Percentiles rank a stretch among this genome's conserved stretches.
Evolutionary conservation across 2,329 filamentous ascomycete species (phyloP).

Genomic region (Tolypocladium ovalisporum): DNA sequence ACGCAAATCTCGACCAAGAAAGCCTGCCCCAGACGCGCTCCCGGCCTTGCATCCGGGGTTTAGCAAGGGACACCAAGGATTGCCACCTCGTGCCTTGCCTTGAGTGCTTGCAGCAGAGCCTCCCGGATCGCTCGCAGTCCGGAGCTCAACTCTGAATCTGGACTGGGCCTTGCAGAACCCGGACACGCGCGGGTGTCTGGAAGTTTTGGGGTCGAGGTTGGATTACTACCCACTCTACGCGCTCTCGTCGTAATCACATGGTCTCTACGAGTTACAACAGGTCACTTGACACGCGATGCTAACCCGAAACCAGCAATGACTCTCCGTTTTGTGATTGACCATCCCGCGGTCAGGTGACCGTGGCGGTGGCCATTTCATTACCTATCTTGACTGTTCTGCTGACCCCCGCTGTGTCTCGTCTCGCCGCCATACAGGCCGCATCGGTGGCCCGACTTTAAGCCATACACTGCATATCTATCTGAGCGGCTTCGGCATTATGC

Average conservation of each 20-base stretch:
- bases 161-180: background rate
- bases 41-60: no score
- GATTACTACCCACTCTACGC: background rate
- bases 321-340: background rate
- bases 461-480: no score
- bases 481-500: no score
- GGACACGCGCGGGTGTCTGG: background rate
- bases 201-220: background rate
- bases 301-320: background rate
- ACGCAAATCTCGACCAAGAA: background rate
- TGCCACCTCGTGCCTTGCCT: background rate
- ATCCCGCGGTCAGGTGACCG: background rate
- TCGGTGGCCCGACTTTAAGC: background rate
- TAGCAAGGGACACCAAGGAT: background rate
- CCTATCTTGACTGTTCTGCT: background rate
- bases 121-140: background rate
- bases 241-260: background rate
- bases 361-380: background rate
- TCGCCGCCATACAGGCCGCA: background rate
- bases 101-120: background rate
- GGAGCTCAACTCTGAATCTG: background rate
- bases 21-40: background rate
- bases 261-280: background rate
- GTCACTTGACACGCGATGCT: background rate
- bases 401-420: no score